Conservation (phyloP, 768 basidiomycete species). For the Termitomyces titanicus region DNA sequence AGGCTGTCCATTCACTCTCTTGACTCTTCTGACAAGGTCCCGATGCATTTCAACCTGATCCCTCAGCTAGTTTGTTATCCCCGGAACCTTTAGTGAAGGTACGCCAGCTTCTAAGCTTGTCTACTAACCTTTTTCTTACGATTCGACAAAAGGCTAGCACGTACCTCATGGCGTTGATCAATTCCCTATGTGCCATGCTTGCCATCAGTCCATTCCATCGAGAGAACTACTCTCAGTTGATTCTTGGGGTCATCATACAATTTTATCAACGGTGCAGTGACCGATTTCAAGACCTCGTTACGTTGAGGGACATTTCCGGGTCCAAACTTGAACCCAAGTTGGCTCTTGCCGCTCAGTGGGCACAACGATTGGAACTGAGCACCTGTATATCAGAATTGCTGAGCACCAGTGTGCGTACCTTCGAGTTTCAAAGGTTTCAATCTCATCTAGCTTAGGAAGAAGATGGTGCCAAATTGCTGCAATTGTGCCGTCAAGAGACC, state of each 20-base stretch:
- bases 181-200: conserved; percentile 89
- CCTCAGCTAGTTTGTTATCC: conserved; percentile 59
- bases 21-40: conserved; percentile 43
- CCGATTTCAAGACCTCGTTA: conserved; percentile 73
- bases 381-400: conserved; percentile 69
- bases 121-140: background rate
- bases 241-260: conserved; percentile 91
- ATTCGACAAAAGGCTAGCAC: conserved; percentile 59
- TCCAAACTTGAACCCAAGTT: conserved; percentile 41
- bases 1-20: background rate
- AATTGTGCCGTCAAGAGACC: conserved; percentile 74
- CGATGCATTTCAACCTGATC: conserved; percentile 86
- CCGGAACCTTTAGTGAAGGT: conserved; percentile 80
- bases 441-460: conserved; percentile 28
- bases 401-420: conserved; percentile 41
- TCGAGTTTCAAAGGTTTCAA: background rate
- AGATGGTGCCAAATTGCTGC: conserved; percentile 39
- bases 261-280: conserved; percentile 95
- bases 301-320: conserved; percentile 29
- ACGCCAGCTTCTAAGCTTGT: background rate
- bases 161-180: conserved; percentile 84
- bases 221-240: conserved; percentile 92
- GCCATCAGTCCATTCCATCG: conserved; percentile 89
- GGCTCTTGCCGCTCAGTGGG: conserved; percentile 74
- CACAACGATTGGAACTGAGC: conserved; percentile 78